Conservation (phyloP, 805 yeast genomes). For the Candida vaughaniae region DNA sequence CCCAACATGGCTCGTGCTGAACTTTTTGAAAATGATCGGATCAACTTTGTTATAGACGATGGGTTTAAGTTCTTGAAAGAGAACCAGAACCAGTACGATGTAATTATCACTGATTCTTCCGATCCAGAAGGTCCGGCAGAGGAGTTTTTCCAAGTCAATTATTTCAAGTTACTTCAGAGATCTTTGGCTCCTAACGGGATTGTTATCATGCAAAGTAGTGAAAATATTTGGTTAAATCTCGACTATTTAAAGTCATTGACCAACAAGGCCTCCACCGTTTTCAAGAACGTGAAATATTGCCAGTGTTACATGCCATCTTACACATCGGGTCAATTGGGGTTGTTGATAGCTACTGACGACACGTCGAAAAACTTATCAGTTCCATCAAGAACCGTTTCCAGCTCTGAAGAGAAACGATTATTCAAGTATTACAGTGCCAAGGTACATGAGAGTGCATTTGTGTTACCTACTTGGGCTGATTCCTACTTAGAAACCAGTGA, state of each 20-base stretch:
- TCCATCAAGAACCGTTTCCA: slow-evolving; percentile 51
- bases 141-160: slow-evolving; percentile 75
- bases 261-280: slow-evolving; percentile 51
- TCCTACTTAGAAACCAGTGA: slow-evolving; percentile 28
- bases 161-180: slow-evolving; percentile 64
- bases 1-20: slow-evolving; percentile 65
- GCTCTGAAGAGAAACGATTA: slow-evolving; percentile 31
- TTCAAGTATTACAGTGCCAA: slow-evolving; percentile 65
- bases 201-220: slow-evolving; percentile 76
- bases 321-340: slow-evolving; percentile 85
- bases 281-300: slow-evolving; percentile 61
- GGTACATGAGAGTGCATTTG: slow-evolving; percentile 71
- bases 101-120: slow-evolving; percentile 87
- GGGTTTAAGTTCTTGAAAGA: slow-evolving; percentile 73
- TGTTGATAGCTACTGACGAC: slow-evolving; percentile 69
- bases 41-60: slow-evolving; percentile 68
- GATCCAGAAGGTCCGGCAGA: slow-evolving; percentile 98
- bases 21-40: slow-evolving; percentile 57
- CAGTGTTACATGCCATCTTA: slow-evolving; percentile 86
- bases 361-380: slow-evolving; percentile 39
- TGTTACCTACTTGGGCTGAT: slow-evolving; percentile 79
- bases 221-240: slow-evolving; percentile 74
- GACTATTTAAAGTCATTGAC: slow-evolving; percentile 49
- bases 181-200: slow-evolving; percentile 66
- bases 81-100: slow-evolving; percentile 55